Percentiles rank a stretch among this genome's conserved stretches.
Conservation (phyloP, 2,329 filamentous ascomycete genomes). For the Aspergillus cejpii region DNA sequence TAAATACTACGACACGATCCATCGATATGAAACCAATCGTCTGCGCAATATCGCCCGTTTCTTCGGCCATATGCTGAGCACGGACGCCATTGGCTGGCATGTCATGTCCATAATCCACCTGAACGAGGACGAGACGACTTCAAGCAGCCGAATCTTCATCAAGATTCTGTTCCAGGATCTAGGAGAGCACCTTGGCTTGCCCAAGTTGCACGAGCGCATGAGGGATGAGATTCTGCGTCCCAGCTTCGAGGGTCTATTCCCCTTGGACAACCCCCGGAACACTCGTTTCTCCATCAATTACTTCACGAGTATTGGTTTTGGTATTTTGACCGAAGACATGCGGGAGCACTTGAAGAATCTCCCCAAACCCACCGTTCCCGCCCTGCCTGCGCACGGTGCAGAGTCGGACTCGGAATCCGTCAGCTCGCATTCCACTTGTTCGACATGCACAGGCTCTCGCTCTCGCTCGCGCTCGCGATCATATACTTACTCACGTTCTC, state of each 20-base stretch:
- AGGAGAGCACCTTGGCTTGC: constrained; percentile 76
- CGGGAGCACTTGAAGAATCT: constrained; percentile 82
- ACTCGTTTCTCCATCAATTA: constrained; percentile 98
- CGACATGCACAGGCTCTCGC: constrained; percentile 24
- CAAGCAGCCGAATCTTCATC: constrained; percentile 94
- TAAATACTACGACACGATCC: constrained; percentile 95
- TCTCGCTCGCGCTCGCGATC: constrained; percentile 44
- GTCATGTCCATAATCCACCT: constrained; percentile 76
- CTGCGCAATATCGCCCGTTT: constrained; percentile 91
- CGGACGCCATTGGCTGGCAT: constrained; percentile 89
- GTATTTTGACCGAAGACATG: constrained; percentile 89
- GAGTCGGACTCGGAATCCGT: constrained; percentile 63
- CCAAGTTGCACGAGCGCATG: constrained; percentile 68
- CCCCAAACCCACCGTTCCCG: constrained; percentile 72
- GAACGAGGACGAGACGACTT: constrained; percentile 95
- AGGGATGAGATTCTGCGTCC: constrained; percentile 71
- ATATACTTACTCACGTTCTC: constrained; percentile 33
- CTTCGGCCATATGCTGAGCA: constrained; percentile 84
- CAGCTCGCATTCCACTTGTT: constrained; percentile 37
- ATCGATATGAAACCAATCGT: constrained; percentile 92
- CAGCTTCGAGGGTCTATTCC: constrained; percentile 79
- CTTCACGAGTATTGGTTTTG: constrained; percentile 97
- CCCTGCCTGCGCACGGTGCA: constrained; percentile 54
- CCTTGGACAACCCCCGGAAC: constrained; percentile 78
- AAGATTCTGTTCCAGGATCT: constrained; percentile 96